Evolutionary conservation across 2,329 filamentous ascomycete genomes (phyloP).

Genomic region (Tolypocladium cylindrosporum): DNA sequence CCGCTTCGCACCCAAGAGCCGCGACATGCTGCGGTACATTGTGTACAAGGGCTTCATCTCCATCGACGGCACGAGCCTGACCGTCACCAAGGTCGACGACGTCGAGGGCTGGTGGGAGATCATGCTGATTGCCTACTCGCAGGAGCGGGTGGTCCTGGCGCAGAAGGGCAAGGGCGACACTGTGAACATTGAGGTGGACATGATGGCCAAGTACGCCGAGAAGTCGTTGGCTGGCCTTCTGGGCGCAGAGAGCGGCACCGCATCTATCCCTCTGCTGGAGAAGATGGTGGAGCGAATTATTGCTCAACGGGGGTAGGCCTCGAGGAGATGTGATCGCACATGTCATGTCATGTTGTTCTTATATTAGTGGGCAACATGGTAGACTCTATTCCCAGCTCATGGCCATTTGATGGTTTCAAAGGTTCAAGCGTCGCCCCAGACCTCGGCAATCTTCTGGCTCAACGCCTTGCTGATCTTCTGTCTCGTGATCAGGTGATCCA

Average conservation of each 20-base stretch:
- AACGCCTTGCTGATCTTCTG: slow-evolving; percentile 58
- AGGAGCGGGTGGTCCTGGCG: slow-evolving; percentile 80
- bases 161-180: slow-evolving; percentile 68
- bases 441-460: slow-evolving; percentile 60
- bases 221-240: slow-evolving; percentile 75
- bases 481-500: slow-evolving; percentile 50
- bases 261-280: slow-evolving; percentile 50
- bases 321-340: slow-evolving; percentile 1
- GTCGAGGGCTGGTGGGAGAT: slow-evolving; percentile 79
- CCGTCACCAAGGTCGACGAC: slow-evolving; percentile 79
- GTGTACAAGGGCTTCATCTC: slow-evolving; percentile 96
- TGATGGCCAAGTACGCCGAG: slow-evolving; percentile 76
- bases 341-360: not conserved
- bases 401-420: not conserved
- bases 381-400: slow-evolving; percentile 2
- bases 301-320: slow-evolving; percentile 40
- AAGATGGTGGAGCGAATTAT: slow-evolving; percentile 68
- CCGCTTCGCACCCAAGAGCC: slow-evolving; percentile 63
- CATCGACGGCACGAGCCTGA: slow-evolving; percentile 89
- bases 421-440: slow-evolving; percentile 52
- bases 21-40: slow-evolving; percentile 68
- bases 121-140: slow-evolving; percentile 95
- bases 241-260: slow-evolving; percentile 39
- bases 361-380: slow-evolving; percentile 10
- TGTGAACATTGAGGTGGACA: slow-evolving; percentile 90